phyloP scores from a whole-genome alignment of 139 green algal genomes.

The Tetradesmus lagerheimii region DNA sequence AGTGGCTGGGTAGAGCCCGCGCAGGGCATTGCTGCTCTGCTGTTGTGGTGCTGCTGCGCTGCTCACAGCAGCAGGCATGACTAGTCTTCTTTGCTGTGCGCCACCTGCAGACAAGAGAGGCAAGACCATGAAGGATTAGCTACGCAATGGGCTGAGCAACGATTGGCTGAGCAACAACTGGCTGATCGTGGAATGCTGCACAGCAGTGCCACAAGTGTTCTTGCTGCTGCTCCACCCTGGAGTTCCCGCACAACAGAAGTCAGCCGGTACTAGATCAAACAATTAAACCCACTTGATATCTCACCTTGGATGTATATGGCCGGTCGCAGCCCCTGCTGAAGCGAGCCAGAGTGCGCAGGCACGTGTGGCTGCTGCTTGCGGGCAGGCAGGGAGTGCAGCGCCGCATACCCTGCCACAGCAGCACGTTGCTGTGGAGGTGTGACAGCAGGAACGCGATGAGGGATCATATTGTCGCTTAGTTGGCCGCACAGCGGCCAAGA shows the following conservation, averaged over 20 bases:
- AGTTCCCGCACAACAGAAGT: not conserved
- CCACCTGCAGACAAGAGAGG: not conserved
- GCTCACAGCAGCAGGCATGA: not conserved
- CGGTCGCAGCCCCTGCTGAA: not conserved
- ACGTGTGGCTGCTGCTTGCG: not conserved
- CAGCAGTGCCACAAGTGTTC: not conserved
- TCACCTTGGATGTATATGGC: not conserved
- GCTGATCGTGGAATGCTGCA: not conserved
- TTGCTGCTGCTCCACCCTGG: not conserved
- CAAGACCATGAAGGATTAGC: no score
- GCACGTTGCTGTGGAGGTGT: no score
- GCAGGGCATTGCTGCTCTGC: slow-evolving; percentile 4
- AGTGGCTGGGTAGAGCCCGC: slow-evolving; percentile 32
- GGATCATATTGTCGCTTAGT: not conserved
- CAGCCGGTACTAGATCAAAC: not conserved
- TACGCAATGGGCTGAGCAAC: no score
- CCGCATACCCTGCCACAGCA: not conserved
- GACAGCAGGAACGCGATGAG: not conserved
- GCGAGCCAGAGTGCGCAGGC: not conserved
- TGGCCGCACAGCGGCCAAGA: no score
- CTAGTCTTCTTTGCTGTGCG: not conserved
- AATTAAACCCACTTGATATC: not conserved
- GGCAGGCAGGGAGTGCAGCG: not conserved
- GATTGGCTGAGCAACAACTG: no score
- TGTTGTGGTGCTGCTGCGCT: not conserved